A percentile compares a stretch with the other conserved stretches of the same genome.
Conservation (phyloP, 2,329 filamentous ascomycete species). For the Raffaelea arxii region DNA sequence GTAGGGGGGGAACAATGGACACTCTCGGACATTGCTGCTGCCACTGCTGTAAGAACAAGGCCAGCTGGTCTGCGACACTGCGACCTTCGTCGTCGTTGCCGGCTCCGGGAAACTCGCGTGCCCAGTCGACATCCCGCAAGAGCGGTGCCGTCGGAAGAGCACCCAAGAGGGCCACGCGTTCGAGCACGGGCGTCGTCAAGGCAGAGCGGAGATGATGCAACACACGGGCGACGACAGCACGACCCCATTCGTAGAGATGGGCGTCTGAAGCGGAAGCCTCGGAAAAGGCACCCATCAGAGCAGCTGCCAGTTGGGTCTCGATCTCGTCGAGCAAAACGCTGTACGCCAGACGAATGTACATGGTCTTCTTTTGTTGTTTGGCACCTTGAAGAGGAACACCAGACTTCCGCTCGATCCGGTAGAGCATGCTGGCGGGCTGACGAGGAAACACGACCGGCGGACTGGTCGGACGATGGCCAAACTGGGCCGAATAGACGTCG, state of each 20-base stretch:
- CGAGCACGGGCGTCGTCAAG: slow-evolving; percentile 42
- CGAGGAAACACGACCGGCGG: slow-evolving; percentile 63
- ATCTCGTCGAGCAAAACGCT: slow-evolving; percentile 69
- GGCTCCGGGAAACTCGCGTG: slow-evolving; percentile 38
- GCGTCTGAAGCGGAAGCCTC: slow-evolving; percentile 18
- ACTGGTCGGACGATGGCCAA: slow-evolving; percentile 41
- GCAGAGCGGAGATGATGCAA: slow-evolving; percentile 31
- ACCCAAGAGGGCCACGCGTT: slow-evolving; percentile 44
- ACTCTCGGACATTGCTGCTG: slow-evolving; percentile 23
- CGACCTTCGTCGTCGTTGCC: slow-evolving; percentile 15
- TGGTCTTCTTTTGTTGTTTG: slow-evolving; percentile 30
- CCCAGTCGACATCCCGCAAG: slow-evolving; percentile 37
- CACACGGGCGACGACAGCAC: slow-evolving; percentile 23
- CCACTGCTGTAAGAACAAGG: slow-evolving; percentile 28
- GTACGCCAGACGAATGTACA: slow-evolving; percentile 67
- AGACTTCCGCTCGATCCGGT: slow-evolving; percentile 58
- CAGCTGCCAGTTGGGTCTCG: slow-evolving; percentile 34
- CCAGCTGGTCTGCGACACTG: slow-evolving; percentile 19
- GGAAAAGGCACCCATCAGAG: slow-evolving; percentile 28
- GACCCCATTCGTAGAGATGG: slow-evolving; percentile 1
- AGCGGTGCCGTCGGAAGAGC: slow-evolving; percentile 36
- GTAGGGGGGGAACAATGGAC: slow-evolving; percentile 19
- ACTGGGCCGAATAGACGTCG: slow-evolving; percentile 56
- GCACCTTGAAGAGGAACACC: slow-evolving; percentile 17
- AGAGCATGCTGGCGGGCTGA: slow-evolving; percentile 72